Percentiles rank a stretch among this genome's conserved stretches.
These are phyloP conservation scores for Melaleuca quinquenervia DNA, from an alignment of 345 rosid species.

Conservation along the genomic window DNA sequence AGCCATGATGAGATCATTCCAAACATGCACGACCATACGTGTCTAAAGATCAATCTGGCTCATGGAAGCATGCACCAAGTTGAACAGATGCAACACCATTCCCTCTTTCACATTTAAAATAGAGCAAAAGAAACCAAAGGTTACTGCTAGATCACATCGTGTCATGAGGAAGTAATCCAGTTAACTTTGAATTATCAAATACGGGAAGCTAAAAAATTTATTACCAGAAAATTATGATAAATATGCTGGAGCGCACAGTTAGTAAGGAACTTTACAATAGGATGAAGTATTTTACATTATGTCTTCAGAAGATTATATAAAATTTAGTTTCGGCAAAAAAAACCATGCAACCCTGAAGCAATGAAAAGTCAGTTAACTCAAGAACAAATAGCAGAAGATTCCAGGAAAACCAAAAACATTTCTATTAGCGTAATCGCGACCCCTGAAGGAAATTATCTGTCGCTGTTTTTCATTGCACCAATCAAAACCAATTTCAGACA, in stretches of 20 bases:
- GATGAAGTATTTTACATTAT: background rate
- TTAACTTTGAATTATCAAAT: background rate
- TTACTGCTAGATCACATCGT: background rate
- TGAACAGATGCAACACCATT: background rate
- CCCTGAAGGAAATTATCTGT: background rate
- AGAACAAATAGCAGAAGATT: background rate
- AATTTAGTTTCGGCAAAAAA: background rate
- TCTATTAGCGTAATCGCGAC: background rate
- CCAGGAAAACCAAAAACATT: background rate
- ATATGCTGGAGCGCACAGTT: background rate
- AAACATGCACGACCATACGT: background rate
- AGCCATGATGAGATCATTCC: background rate
- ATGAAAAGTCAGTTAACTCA: background rate
- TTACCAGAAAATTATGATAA: background rate
- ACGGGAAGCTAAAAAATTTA: background rate
- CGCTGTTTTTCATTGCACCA: background rate
- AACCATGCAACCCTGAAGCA: background rate
- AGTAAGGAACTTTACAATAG: background rate
- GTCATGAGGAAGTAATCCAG: background rate
- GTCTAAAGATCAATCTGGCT: background rate
- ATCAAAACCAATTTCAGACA: background rate
- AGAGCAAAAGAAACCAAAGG: background rate
- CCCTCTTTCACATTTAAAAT: background rate
- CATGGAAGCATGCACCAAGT: background rate
- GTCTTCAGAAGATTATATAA: background rate